phyloP scores from a whole-genome alignment of 805 yeast genomes.

The Starmerella kuoi region DNA sequence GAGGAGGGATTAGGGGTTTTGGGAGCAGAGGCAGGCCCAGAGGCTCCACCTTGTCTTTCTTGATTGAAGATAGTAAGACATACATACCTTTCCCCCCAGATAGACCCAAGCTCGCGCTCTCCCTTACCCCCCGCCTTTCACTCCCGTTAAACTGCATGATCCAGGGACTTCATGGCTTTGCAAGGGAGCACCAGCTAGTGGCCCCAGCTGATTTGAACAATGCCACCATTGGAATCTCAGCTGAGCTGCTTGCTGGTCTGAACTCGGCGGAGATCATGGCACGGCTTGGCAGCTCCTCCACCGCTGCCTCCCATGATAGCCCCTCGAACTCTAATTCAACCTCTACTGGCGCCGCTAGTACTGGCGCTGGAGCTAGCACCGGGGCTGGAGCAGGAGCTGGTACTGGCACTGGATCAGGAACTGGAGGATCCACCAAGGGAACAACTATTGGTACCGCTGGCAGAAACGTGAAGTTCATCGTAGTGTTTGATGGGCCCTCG shows the following conservation, averaged over 20 bases:
- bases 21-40: too few species aligned
- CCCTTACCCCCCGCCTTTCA: too few species aligned
- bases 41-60: too few species aligned
- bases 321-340: too few species aligned
- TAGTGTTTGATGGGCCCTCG: constrained; percentile 23
- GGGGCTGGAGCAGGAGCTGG: background rate
- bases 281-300: constrained; percentile 7
- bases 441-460: background rate
- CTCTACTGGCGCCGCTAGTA: background rate
- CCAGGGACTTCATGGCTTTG: constrained; percentile 20
- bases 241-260: constrained; percentile 16
- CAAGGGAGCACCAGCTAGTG: constrained; percentile 18
- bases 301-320: too few species aligned
- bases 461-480: constrained; percentile 10
- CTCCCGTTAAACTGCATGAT: constrained; percentile 18
- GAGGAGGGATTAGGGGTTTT: too few species aligned
- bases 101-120: too few species aligned
- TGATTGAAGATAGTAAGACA: too few species aligned
- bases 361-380: background rate
- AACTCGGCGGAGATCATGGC: constrained; percentile 17
- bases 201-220: constrained; percentile 15
- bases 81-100: too few species aligned
- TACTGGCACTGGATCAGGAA: background rate
- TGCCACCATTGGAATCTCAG: constrained; percentile 20
- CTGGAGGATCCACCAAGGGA: background rate